Evolutionary conservation across 192 early-diverging fungal species (phyloP).

Genomic region (Phycomyces blakesleeanus): DNA sequence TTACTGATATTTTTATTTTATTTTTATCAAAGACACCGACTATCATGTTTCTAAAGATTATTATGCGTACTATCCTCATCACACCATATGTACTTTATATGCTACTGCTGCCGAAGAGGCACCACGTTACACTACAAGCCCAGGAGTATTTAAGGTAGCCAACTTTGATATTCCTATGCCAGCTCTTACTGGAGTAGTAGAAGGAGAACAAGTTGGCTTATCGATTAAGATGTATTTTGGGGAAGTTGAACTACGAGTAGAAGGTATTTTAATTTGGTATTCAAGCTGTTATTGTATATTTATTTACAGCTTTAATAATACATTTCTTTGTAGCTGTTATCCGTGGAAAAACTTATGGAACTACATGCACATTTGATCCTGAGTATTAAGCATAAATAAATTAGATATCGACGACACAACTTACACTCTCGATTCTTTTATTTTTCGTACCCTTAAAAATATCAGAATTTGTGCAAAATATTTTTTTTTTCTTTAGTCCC

Average conservation of each 20-base stretch:
- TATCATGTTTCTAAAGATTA: conserved; percentile 40
- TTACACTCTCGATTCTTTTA: too few species aligned
- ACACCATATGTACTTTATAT: conserved; percentile 40
- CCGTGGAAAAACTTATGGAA: too few species aligned
- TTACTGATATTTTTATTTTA: conserved; percentile 20
- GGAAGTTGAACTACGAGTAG: conserved; percentile 39
- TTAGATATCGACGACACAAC: too few species aligned
- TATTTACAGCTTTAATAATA: background rate
- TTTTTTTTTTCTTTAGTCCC: too few species aligned
- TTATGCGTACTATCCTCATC: conserved; percentile 42
- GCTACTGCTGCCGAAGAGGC: conserved; percentile 36
- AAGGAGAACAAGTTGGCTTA: conserved; percentile 37
- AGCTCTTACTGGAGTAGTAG: conserved; percentile 31
- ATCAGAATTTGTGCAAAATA: too few species aligned
- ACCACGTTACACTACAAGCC: conserved; percentile 36
- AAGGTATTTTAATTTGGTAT: conserved; percentile 14
- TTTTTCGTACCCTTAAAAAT: too few species aligned
- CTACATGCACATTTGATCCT: conserved; percentile 38
- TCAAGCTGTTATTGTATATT: background rate
- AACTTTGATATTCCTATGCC: conserved; percentile 44
- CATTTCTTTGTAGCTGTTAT: conserved; percentile 30
- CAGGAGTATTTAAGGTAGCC: conserved; percentile 37
- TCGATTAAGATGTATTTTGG: conserved; percentile 45
- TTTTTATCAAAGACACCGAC: conserved; percentile 6
- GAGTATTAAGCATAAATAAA: conserved; percentile 19